Conservation (phyloP, 2,329 filamentous ascomycete species). For the Colletotrichum tabaci region DNA sequence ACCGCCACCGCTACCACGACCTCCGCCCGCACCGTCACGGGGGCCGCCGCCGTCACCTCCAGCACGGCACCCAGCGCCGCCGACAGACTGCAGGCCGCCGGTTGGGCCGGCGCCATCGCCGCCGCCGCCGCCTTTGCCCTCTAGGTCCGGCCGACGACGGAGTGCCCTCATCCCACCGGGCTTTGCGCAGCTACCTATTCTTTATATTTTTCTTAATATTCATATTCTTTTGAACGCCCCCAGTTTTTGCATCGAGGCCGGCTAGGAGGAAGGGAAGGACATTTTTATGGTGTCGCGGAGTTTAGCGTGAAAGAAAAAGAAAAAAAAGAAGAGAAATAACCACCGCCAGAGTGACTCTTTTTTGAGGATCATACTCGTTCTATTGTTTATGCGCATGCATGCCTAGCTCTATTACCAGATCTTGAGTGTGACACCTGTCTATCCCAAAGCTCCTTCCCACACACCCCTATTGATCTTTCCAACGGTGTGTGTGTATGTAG, state of each 20-base stretch:
- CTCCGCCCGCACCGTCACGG: conserved; percentile 44
- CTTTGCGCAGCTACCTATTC: background rate
- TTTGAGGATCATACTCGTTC: background rate
- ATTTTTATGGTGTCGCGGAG: conserved; percentile 3
- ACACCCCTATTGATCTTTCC: background rate
- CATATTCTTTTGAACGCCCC: too few relatives aligned
- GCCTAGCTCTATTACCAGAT: conserved; percentile 4
- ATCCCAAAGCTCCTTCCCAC: too few relatives aligned
- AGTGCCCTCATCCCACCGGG: too few relatives aligned
- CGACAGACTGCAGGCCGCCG: conserved; percentile 46
- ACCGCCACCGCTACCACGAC: conserved; percentile 41
- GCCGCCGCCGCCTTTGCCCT: conserved; percentile 51
- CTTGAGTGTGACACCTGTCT: too few relatives aligned
- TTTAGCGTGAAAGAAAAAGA: conserved; percentile 6
- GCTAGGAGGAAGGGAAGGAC: background rate
- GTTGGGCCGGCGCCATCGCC: conserved; percentile 51
- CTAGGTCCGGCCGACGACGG: conserved; percentile 41
- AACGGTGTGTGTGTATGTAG: background rate
- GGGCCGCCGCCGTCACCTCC: conserved; percentile 34
- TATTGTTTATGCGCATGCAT: background rate
- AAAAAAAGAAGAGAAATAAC: background rate
- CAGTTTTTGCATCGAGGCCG: background rate
- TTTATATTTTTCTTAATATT: background rate
- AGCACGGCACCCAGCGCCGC: conserved; percentile 45
- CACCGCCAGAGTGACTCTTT: background rate